These are phyloP conservation scores for Saccharomycopsis malanga DNA, from an alignment of 805 yeast genomes.

Conservation along the genomic window DNA sequence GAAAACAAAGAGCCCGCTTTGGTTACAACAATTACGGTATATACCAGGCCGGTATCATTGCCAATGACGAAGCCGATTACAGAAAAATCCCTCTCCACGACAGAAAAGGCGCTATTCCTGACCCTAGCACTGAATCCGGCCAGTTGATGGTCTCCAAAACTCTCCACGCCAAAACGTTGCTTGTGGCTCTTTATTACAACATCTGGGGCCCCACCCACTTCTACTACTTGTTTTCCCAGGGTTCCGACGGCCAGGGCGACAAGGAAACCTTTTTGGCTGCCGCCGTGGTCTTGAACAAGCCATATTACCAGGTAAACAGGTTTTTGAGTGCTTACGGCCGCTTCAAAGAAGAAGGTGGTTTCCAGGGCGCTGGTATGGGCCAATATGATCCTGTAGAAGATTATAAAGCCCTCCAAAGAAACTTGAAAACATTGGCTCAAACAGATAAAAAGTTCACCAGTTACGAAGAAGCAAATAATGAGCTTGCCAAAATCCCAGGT, in stretches of 20 bases:
- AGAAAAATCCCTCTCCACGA: slow-evolving; percentile 45
- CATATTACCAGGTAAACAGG: slow-evolving; percentile 54
- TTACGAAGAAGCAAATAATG: slow-evolving; percentile 14
- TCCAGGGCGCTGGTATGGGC: slow-evolving; percentile 47
- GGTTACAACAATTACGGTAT: slow-evolving; percentile 35
- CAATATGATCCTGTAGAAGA: slow-evolving; percentile 51
- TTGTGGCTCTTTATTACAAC: slow-evolving; percentile 54
- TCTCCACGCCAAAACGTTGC: slow-evolving; percentile 45
- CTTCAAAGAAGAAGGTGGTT: slow-evolving; percentile 26
- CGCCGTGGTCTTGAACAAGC: slow-evolving; percentile 48
- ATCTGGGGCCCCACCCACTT: slow-evolving; percentile 53
- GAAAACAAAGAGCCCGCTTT: slow-evolving; percentile 31
- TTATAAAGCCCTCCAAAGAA: slow-evolving; percentile 29
- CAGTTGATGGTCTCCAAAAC: slow-evolving; percentile 52
- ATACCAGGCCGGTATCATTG: slow-evolving; percentile 29
- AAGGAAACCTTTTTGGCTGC: slow-evolving; percentile 58
- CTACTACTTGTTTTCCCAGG: slow-evolving; percentile 52
- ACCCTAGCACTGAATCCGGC: slow-evolving; percentile 58
- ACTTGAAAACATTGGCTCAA: slow-evolving; percentile 20
- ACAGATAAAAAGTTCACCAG: slow-evolving; percentile 1
- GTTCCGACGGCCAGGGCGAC: slow-evolving; percentile 49
- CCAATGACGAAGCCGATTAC: slow-evolving; percentile 2
- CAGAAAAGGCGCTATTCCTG: slow-evolving; percentile 52
- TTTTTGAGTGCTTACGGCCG: slow-evolving; percentile 51
- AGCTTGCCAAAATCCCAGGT: slow-evolving; percentile 11